Evolutionary conservation across 768 basidiomycete species (phyloP).

Genomic region (Tremella mesenterica): DNA sequence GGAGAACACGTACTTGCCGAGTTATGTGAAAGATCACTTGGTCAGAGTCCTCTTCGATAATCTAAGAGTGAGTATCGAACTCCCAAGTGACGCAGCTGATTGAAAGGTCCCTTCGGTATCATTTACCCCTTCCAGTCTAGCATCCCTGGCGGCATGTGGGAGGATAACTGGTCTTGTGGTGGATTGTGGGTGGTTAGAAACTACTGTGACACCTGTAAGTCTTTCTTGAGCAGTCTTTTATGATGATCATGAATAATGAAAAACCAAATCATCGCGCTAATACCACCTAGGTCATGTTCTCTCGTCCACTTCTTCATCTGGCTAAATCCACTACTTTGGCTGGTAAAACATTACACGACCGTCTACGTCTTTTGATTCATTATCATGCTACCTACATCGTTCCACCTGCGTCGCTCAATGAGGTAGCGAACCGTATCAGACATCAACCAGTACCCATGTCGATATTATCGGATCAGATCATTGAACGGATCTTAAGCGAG

Average conservation of each 20-base stretch:
- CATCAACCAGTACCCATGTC: constrained; percentile 62
- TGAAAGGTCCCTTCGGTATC: constrained; percentile 82
- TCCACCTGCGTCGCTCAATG: constrained; percentile 61
- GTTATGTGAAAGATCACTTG: constrained; percentile 78
- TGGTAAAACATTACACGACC: constrained; percentile 68
- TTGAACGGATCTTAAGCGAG: constrained; percentile 84
- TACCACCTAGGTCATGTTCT: constrained; percentile 87
- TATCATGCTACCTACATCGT: constrained; percentile 79
- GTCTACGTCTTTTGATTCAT: constrained; percentile 70
- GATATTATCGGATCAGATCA: constrained; percentile 65
- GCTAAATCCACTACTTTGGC: constrained; percentile 79
- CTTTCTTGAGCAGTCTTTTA: neutral
- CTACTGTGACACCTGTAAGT: constrained; percentile 74
- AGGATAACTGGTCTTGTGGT: constrained; percentile 87
- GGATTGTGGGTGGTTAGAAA: constrained; percentile 87
- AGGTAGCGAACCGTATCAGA: constrained; percentile 54
- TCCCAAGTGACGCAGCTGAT: neutral
- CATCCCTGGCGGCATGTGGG: constrained; percentile 76
- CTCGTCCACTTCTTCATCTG: constrained; percentile 75
- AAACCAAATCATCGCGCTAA: too few species aligned
- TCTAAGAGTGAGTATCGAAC: constrained; percentile 55
- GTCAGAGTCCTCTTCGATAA: constrained; percentile 83
- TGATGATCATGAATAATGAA: too few species aligned
- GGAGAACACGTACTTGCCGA: constrained; percentile 78
- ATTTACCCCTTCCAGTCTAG: constrained; percentile 78